Evolutionary conservation across 1,139 yeast species (phyloP), one percentile per base, ranked within the genome.

Genomic region (Geotrichum bryndzae): DNA sequence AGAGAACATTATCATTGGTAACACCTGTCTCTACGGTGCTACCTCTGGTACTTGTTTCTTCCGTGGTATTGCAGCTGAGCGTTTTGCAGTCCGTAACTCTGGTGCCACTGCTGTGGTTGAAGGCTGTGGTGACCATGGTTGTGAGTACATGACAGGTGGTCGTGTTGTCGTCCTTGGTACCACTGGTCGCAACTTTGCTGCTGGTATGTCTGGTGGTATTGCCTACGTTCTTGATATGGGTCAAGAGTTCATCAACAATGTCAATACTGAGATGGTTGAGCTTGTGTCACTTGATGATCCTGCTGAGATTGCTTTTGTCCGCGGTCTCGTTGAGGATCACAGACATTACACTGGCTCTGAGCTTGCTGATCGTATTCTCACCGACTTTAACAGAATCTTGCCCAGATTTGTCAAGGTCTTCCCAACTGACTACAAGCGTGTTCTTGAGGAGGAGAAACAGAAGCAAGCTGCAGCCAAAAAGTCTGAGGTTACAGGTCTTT

Each of bases 161-260:
- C 86, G 98, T 72, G 96, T 94, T 65, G 90, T 94, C 73, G 90
- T 94, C 60, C 83, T 94, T 69, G 97, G 98, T 58, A 78, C 86
- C 62, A 89, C 96, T 72, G 98, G 97, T 65, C 86, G 98, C 68
- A 88, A 91, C 80, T 94, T 94, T 76, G 98, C 97, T 54, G 97
- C 99, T 62, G 99, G 99, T 81, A 95, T 95, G 90, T 92, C 97
- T 71, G 99, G 99, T 77, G 99, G 99, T 84, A 94, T 94, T 75
- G 96, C 97, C 41, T 94, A 94, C 73, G 97, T 95, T 64, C 82
- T 92, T 71, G 96, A 92, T 71, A 89, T 94, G 82, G 97, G 95
- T 60, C 97, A 92, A 74, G 97, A 91, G 73, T 92, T 94, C 72
- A 78, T 80, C 67, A 85, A 86, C 65, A 88, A 88, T 78, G 92